Conservation (phyloP, 1,284 basidiomycete genomes). For the Tylopilus sp. region DNA sequence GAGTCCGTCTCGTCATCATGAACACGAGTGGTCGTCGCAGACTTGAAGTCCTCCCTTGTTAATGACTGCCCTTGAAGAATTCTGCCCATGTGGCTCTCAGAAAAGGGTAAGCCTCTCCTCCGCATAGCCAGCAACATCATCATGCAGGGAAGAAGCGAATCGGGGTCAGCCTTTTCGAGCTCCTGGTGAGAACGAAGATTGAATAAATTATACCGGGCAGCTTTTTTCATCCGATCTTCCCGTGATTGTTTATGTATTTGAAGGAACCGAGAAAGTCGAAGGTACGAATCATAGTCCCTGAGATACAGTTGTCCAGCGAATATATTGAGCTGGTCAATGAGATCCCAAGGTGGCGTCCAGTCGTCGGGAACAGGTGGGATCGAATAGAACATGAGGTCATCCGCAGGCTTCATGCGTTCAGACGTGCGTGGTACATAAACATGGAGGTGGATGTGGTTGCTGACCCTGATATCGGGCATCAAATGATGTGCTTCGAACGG, state of each 20-base stretch:
- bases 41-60: constrained; percentile 5
- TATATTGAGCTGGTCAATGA: constrained; percentile 33
- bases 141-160: constrained; percentile 4
- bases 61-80: constrained; percentile 7
- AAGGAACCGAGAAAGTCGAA: constrained; percentile 7
- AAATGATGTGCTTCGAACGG: constrained; percentile 54
- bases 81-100: constrained; percentile 5
- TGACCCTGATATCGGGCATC: constrained; percentile 47
- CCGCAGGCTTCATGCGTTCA: constrained; percentile 40
- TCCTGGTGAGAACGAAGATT: neutral
- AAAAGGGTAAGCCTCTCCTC: neutral
- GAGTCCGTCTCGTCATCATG: no score
- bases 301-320: constrained; percentile 46
- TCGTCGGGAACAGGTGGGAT: constrained; percentile 35
- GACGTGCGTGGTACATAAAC: constrained; percentile 50
- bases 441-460: constrained; percentile 48
- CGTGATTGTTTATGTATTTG: neutral
- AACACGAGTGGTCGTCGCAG: no score
- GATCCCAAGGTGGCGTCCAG: constrained; percentile 1
- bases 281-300: constrained; percentile 42
- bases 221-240: neutral
- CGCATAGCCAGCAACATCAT: constrained; percentile 4
- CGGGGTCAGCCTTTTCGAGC: neutral
- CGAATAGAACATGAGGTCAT: constrained; percentile 44
- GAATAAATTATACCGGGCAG: neutral